phyloP scores from a whole-genome alignment of 345 rosid species.

The Viola odorata region DNA sequence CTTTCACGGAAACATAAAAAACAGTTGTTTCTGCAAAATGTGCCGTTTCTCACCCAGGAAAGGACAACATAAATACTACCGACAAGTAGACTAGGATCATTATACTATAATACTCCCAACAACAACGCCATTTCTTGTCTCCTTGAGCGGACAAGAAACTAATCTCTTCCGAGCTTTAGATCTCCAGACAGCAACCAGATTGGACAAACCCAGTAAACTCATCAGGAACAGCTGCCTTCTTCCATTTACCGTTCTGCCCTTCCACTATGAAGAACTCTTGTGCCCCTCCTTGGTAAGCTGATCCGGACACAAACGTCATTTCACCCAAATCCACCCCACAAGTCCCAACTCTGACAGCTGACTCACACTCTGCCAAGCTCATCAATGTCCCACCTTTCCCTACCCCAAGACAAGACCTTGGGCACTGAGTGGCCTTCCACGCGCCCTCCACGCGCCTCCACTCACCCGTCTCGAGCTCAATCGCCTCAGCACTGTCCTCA shows the following conservation, averaged over 20 bases:
- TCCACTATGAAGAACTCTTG: conserved; percentile 35
- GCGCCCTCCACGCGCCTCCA: conserved; percentile 44
- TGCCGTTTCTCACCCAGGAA: too few species aligned
- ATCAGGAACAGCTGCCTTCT: conserved; percentile 25
- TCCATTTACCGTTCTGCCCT: conserved; percentile 34
- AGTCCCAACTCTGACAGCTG: conserved; percentile 28
- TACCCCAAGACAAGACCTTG: conserved; percentile 26
- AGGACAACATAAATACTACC: too few species aligned
- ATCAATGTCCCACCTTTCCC: neutral
- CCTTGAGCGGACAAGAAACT: too few species aligned
- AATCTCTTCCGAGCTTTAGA: too few species aligned
- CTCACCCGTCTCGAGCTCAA: conserved; percentile 26
- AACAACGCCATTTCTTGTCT: too few species aligned
- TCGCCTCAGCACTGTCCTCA: conserved; percentile 43
- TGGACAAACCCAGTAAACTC: conserved; percentile 50
- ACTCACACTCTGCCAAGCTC: conserved; percentile 7
- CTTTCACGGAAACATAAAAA: too few species aligned
- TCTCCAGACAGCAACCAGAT: conserved; percentile 55
- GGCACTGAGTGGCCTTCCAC: conserved; percentile 40
- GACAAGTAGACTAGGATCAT: too few species aligned
- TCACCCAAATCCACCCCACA: conserved; percentile 33
- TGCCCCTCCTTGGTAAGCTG: conserved; percentile 43
- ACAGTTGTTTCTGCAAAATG: too few species aligned
- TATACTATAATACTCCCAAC: too few species aligned
- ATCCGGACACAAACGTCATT: conserved; percentile 39